A percentile compares a stretch with the other conserved stretches of the same genome.
Evolutionary conservation across 176 grass and related monocot species (phyloP).

Genomic region (Lolium perenne): DNA sequence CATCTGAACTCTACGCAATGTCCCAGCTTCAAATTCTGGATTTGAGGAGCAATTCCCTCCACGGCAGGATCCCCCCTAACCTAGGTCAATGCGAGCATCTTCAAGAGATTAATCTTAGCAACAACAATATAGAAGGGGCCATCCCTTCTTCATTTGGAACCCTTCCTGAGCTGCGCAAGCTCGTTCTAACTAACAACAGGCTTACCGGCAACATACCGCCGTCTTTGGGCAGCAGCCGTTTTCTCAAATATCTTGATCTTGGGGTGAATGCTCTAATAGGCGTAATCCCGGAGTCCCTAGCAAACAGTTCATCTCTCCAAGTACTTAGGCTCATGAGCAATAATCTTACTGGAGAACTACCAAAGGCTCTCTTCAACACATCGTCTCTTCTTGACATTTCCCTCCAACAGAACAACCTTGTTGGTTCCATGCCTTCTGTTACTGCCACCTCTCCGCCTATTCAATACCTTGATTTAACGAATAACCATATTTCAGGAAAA

Average conservation of each 20-base stretch:
- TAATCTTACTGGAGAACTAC: slow-evolving; percentile 44
- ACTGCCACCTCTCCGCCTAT: slow-evolving; percentile 2
- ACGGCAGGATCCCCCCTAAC: slow-evolving; percentile 41
- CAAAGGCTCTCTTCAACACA: slow-evolving; percentile 43
- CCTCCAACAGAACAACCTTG: slow-evolving; percentile 32
- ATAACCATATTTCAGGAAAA: slow-evolving; percentile 38
- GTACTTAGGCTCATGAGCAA: slow-evolving; percentile 36
- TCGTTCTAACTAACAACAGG: slow-evolving; percentile 40
- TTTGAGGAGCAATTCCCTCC: slow-evolving; percentile 43
- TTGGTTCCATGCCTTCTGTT: slow-evolving; percentile 42
- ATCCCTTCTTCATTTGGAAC: slow-evolving; percentile 53
- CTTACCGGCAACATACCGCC: slow-evolving; percentile 29
- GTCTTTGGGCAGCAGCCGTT: slow-evolving; percentile 35
- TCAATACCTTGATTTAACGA: background rate
- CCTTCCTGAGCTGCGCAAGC: slow-evolving; percentile 32
- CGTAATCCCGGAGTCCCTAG: slow-evolving; percentile 42
- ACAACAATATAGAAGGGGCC: slow-evolving; percentile 53
- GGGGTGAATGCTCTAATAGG: slow-evolving; percentile 38
- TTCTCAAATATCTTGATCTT: slow-evolving; percentile 34
- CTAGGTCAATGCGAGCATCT: slow-evolving; percentile 36
- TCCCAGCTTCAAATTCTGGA: slow-evolving; percentile 38
- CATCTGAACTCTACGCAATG: slow-evolving; percentile 42
- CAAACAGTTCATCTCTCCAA: slow-evolving; percentile 36
- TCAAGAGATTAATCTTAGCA: slow-evolving; percentile 42
- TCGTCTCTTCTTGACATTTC: slow-evolving; percentile 3